phyloP scores from a whole-genome alignment of 2,329 filamentous ascomycete species.

The Colletotrichum echinochloae region DNA sequence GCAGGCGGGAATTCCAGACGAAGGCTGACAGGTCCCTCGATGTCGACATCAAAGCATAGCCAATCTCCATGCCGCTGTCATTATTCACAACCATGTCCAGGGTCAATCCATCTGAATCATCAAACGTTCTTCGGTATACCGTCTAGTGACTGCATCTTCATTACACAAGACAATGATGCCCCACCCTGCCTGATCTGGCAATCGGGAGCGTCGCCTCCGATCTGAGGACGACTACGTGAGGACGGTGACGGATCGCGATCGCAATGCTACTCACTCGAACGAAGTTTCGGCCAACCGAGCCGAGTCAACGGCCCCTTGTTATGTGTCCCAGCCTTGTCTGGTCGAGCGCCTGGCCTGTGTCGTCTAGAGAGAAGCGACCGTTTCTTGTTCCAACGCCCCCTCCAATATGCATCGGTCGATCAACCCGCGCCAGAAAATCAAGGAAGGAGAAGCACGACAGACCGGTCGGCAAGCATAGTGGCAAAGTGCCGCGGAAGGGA shows the following conservation, averaged over 20 bases:
- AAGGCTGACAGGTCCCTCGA: conserved; percentile 19
- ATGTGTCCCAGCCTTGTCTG: not conserved
- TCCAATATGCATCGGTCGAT: conserved; percentile 19
- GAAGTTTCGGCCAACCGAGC: not conserved
- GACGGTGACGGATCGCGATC: conserved; percentile 21
- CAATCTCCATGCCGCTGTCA: not conserved
- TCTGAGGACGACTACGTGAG: not conserved
- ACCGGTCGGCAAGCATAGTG: not conserved
- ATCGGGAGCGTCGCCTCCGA: conserved; percentile 20
- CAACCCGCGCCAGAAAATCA: conserved; percentile 11
- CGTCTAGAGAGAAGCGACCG: conserved; percentile 8
- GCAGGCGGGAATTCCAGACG: conserved; percentile 25
- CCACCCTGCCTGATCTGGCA: not conserved
- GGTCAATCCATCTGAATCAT: conserved; percentile 27
- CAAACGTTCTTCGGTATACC: conserved; percentile 27
- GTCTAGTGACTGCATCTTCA: conserved; percentile 12
- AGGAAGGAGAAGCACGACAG: not conserved
- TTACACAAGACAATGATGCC: not conserved
- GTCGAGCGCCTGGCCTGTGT: not conserved
- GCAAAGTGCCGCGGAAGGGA: conserved; percentile 1
- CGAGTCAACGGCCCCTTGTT: conserved; percentile 6
- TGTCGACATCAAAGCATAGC: conserved; percentile 13
- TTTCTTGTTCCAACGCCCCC: conserved; percentile 22
- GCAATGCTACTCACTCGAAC: not conserved
- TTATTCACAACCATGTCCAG: not conserved